A percentile compares a stretch with the other conserved stretches of the same genome.
phyloP scores from a whole-genome alignment of 73 alveolate species.

The Tetrahymena malaccensis region DNA sequence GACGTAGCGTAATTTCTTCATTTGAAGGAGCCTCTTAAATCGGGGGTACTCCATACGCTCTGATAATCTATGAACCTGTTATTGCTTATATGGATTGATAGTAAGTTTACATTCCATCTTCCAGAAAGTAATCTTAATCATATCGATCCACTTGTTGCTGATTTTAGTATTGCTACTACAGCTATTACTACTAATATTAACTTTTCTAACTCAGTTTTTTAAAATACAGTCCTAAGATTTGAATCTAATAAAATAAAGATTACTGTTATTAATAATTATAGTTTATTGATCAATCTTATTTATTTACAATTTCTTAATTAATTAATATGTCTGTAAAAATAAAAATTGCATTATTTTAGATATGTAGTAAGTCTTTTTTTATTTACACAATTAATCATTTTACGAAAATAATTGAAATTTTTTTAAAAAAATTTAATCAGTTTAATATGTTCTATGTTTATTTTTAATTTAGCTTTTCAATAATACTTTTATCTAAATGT shows the following conservation, averaged over 20 bases:
- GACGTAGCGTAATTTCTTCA: not conserved
- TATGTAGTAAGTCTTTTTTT: no score
- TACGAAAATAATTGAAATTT: no score
- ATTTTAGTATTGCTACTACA: not conserved
- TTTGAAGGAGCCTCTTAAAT: not conserved
- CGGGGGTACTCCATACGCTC: not conserved
- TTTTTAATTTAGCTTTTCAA: no score
- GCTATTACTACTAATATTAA: not conserved
- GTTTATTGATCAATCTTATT: not conserved
- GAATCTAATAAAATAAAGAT: not conserved
- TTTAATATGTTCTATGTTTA: no score
- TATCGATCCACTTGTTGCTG: not conserved
- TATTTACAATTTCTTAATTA: no score
- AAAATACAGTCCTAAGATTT: not conserved
- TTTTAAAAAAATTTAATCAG: no score
- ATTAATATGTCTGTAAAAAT: no score
- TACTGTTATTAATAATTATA: not conserved
- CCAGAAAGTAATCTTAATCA: not conserved
- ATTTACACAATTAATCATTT: no score
- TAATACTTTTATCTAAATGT: no score
- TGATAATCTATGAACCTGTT: not conserved
- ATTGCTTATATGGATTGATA: not conserved
- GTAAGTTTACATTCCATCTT: not conserved
- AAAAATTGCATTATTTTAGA: not conserved
- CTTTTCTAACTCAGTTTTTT: not conserved